Base-by-base conservation (phyloP, 805 yeast species). In the Barnettozyma botsteinii region DNA sequence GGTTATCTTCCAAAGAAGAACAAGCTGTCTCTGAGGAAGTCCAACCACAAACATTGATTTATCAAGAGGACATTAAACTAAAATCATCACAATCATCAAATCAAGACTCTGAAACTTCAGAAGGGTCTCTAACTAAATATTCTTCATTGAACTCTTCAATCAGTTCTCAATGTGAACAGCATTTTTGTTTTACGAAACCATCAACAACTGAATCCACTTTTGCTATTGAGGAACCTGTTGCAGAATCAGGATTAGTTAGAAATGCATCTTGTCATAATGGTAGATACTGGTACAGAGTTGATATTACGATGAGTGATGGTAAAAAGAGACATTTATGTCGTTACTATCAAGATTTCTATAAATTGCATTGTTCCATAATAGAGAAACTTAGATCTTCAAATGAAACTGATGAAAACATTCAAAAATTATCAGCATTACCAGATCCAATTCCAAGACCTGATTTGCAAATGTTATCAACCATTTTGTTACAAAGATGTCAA, bases 251-350 rank as follows among this genome's bases (percentile, higher is more conserved):
- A 3, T 48, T 61, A 4, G 69, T 72, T 11, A 56, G 59, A 38
- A 66, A 71, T 33, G 72, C 64, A 20, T 62, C 66, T 17, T 56
- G 61, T 18, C 59, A 53, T 44, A 61, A 69, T 31, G 69, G 70
- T n/a, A 50, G 75, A 38, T 70, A 64, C 48, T 74, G 78, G 77
- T 74, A 74, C 48, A 61, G 73, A 38, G 62, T 72, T 22, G 78
- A 73, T 44, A 51, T 70, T 19, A 44, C 51, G 6, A 57, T 61
- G 47, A 55, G 59, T 28, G 59, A 64, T 36, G 64, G 64, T 18
- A 59, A 56, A 30, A 64, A 61, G 31, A 59, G 66, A 41, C 63
- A 64, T 37, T 52, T 73, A 17, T 67, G 75, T 45, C 60, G 77
- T 14, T 73, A 67, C 52, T 74, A 72, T 48, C 73, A 70, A 50